Conservation (phyloP, 257 asterid genomes). For the Solanum virginianum region DNA sequence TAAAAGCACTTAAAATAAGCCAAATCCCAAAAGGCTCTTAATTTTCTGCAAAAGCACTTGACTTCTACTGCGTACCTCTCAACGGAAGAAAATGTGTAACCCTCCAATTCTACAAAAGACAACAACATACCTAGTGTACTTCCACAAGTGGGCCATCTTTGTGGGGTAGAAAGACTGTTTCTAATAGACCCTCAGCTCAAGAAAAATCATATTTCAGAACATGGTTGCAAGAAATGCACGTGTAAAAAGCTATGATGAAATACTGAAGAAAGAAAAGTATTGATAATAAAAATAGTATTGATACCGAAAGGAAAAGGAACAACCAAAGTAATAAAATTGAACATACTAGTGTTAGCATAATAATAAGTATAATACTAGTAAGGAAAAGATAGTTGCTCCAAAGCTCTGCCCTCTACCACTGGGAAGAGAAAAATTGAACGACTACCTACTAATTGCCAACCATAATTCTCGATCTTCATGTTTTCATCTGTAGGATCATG, state of each 20-base stretch:
- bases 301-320: not conserved
- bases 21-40: not conserved
- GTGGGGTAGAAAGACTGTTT: not conserved
- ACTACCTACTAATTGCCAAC: not conserved
- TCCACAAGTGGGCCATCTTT: not conserved
- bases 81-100: not conserved
- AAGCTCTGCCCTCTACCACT: not conserved
- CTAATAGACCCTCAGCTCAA: not conserved
- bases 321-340: not conserved
- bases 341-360: not conserved
- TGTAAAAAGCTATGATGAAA: not conserved
- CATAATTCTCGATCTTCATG: not conserved
- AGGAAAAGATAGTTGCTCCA: not conserved
- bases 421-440: not conserved
- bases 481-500: not conserved
- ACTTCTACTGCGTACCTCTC: not conserved
- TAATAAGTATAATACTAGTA: not conserved
- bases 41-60: not conserved
- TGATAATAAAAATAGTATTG: not conserved
- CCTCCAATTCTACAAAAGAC: not conserved
- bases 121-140: not conserved
- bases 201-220: not conserved
- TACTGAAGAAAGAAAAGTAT: not conserved
- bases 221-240: not conserved
- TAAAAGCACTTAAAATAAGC: not conserved